Percentiles rank a stretch among this genome's conserved stretches.
phyloP scores from a whole-genome alignment of 2,329 filamentous ascomycete species.

The Pyrenophora seminiperda region DNA sequence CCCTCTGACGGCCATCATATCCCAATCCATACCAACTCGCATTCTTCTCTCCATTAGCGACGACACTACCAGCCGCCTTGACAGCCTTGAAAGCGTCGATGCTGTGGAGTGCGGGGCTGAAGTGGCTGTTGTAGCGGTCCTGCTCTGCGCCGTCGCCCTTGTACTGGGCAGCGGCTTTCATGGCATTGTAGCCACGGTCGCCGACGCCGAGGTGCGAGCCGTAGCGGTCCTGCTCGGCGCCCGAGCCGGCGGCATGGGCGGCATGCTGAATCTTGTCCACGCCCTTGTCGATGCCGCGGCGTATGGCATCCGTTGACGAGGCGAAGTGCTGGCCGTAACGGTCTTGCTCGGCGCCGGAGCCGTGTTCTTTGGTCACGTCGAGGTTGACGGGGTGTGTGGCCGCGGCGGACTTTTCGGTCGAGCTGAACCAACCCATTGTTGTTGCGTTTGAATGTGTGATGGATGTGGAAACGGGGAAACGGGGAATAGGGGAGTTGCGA shows the following conservation, averaged over 20 bases:
- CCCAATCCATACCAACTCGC: slow-evolving; percentile 38
- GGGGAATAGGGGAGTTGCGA: not conserved
- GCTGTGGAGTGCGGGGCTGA: slow-evolving; percentile 26
- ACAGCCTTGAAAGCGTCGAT: slow-evolving; percentile 34
- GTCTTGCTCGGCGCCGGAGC: slow-evolving; percentile 43
- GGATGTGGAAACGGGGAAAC: not conserved
- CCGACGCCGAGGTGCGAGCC: slow-evolving; percentile 24
- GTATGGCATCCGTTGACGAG: slow-evolving; percentile 26
- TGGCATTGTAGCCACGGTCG: slow-evolving; percentile 14
- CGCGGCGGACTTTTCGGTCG: slow-evolving; percentile 26
- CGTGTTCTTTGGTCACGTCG: slow-evolving; percentile 31
- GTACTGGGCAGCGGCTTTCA: slow-evolving; percentile 24
- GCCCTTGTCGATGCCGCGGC: slow-evolving; percentile 28
- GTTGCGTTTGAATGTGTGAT: slow-evolving; percentile 3
- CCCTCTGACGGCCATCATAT: slow-evolving; percentile 38
- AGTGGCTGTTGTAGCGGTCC: slow-evolving; percentile 41
- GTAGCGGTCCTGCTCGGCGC: slow-evolving; percentile 36
- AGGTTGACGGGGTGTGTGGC: slow-evolving; percentile 29
- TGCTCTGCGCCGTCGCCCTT: slow-evolving; percentile 40
- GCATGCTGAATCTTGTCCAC: slow-evolving; percentile 26
- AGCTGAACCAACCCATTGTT: slow-evolving; percentile 37
- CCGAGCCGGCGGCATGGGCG: slow-evolving; percentile 19
- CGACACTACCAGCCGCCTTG: slow-evolving; percentile 30
- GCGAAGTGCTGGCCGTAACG: slow-evolving; percentile 39
- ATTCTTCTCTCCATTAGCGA: slow-evolving; percentile 30